These are phyloP conservation scores for Pichia heedii DNA, from an alignment of 805 yeast genomes.

Conservation along the genomic window DNA sequence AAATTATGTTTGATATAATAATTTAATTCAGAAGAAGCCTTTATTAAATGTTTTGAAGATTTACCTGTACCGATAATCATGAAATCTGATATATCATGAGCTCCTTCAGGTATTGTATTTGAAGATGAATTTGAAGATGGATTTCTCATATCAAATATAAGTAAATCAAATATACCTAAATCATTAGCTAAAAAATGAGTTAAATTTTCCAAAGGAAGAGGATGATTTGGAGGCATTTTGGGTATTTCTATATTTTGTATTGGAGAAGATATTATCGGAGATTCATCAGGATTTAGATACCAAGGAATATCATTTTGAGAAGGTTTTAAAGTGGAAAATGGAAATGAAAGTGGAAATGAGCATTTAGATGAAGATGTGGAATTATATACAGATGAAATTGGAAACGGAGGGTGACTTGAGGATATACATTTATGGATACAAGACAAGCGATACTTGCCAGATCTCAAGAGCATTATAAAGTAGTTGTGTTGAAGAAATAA, in stretches of 20 bases:
- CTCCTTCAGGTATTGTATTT: conserved; percentile 17
- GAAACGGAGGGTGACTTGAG: no score
- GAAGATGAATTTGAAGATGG: conserved; percentile 11
- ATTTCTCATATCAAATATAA: conserved; percentile 52
- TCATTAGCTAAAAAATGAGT: conserved; percentile 42
- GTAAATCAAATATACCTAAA: conserved; percentile 57
- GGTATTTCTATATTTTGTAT: conserved; percentile 35
- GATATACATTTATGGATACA: no score
- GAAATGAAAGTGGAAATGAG: no score
- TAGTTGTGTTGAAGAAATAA: no score
- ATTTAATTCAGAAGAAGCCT: conserved; percentile 55
- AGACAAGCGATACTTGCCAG: no score
- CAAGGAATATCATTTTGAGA: conserved; percentile 17
- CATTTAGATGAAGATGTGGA: no score
- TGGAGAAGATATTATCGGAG: conserved; percentile 20
- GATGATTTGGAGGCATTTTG: conserved; percentile 49
- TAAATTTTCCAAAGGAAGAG: conserved; percentile 38
- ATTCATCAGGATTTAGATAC: conserved; percentile 27
- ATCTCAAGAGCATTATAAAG: no score
- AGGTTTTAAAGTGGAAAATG: background rate
- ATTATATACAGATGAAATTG: no score
- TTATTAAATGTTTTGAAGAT: conserved; percentile 64
- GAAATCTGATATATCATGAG: conserved; percentile 33
- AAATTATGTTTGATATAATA: conserved; percentile 47
- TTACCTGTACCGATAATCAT: conserved; percentile 69